Evolutionary conservation across 75 land plant genomes (phyloP).

Genomic region (Cunninghamia lanceolata): DNA sequence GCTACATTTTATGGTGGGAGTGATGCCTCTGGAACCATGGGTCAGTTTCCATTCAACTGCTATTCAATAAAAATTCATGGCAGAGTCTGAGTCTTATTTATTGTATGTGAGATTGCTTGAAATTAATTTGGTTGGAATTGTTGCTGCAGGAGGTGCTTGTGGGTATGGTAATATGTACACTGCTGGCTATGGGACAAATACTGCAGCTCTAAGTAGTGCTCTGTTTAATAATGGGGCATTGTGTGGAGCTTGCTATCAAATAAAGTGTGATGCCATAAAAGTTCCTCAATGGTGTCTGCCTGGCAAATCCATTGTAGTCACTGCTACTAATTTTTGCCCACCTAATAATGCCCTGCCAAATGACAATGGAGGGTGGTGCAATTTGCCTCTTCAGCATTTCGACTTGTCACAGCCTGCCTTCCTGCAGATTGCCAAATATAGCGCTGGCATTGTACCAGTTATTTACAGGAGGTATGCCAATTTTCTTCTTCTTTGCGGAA

Average conservation of each 20-base stretch:
- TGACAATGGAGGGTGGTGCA: slow-evolving; percentile 19
- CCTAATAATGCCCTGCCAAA: slow-evolving; percentile 10
- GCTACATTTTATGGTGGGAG: slow-evolving; percentile 8
- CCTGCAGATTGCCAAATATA: slow-evolving; percentile 3
- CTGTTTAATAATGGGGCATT: slow-evolving; percentile 16
- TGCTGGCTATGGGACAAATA: slow-evolving; percentile 19
- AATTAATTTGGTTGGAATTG: background rate
- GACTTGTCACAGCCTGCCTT: slow-evolving; percentile 19
- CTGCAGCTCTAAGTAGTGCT: slow-evolving; percentile 24
- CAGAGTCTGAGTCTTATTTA: background rate
- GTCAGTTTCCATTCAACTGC: background rate
- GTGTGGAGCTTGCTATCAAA: slow-evolving; percentile 29
- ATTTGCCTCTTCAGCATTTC: slow-evolving; percentile 12
- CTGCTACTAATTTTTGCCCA: slow-evolving; percentile 20
- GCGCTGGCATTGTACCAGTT: slow-evolving; percentile 11
- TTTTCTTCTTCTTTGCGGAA: too few species aligned
- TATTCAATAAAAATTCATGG: background rate
- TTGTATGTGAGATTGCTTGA: background rate
- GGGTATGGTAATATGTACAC: slow-evolving; percentile 24
- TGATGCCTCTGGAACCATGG: slow-evolving; percentile 9
- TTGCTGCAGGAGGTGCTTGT: slow-evolving; percentile 15
- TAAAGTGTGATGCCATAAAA: slow-evolving; percentile 7
- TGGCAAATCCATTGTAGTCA: slow-evolving; percentile 7
- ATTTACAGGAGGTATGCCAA: background rate
- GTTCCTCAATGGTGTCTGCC: background rate